Conservation (phyloP, 208 protist species). For the Leptomonas seymouri region DNA sequence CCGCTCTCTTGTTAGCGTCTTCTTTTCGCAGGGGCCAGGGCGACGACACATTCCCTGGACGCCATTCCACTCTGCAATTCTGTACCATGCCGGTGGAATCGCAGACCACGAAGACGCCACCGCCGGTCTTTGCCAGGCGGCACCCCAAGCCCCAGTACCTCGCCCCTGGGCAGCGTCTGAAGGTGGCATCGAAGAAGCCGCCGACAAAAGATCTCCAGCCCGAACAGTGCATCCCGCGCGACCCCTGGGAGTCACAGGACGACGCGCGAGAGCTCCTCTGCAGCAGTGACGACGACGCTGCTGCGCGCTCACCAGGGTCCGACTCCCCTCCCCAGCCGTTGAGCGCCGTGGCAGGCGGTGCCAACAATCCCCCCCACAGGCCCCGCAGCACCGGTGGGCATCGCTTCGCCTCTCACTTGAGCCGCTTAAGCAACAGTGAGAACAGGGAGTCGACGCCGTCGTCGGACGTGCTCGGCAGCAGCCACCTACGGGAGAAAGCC, state of each 20-base stretch:
- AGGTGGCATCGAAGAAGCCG: constrained; percentile 29
- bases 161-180: constrained; percentile 29
- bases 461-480: background rate
- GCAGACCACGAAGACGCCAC: constrained; percentile 8
- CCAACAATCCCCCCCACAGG: background rate
- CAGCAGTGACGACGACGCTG: background rate
- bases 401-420: constrained; percentile 8
- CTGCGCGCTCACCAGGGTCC: background rate
- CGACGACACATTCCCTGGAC: too few species aligned
- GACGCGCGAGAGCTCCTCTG: background rate
- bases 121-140: constrained; percentile 17
- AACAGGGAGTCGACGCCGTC: constrained; percentile 4
- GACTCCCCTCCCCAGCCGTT: background rate
- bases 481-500: background rate
- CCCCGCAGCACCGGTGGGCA: constrained; percentile 10
- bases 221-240: constrained; percentile 4
- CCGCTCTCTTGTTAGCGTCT: background rate
- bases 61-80: background rate
- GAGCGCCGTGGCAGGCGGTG: background rate
- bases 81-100: constrained; percentile 9
- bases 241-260: constrained; percentile 30
- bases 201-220: background rate
- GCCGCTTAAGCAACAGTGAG: constrained; percentile 1
- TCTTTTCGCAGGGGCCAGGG: too few species aligned
- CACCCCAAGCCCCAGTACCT: constrained; percentile 21